Conservation (phyloP, 441 rosid genomes). For the Erysimum cheiri region DNA sequence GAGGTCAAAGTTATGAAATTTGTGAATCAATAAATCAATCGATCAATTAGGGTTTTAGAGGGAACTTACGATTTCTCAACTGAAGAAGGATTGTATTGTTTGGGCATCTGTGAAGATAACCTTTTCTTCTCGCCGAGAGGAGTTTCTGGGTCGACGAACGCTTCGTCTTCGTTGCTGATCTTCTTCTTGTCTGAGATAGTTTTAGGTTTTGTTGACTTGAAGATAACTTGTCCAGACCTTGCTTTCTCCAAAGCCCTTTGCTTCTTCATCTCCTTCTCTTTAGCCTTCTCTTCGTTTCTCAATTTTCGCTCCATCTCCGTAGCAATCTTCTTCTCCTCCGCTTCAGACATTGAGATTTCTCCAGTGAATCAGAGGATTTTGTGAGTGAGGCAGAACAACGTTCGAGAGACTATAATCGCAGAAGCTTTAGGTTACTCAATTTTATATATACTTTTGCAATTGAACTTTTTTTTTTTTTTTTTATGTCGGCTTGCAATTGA, state of each 20-base stretch:
- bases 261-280: conserved; percentile 82
- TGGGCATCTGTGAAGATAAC: conserved; percentile 76
- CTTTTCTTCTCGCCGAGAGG: conserved; percentile 65
- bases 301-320: background rate
- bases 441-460: no score
- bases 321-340: no score
- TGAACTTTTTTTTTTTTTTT: no score
- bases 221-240: conserved; percentile 48
- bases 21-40: no score
- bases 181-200: conserved; percentile 62
- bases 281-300: conserved; percentile 6
- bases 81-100: conserved; percentile 38
- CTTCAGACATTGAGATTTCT: no score
- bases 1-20: background rate
- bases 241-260: conserved; percentile 81
- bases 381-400: no score
- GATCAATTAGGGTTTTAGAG: no score
- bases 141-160: conserved; percentile 44
- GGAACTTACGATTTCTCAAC: conserved; percentile 79
- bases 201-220: conserved; percentile 34
- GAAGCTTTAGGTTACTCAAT: no score
- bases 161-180: conserved; percentile 40
- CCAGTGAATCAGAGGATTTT: no score
- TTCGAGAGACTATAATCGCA: no score
- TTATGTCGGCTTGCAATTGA: no score